Evolutionary conservation across 306 rosid genomes (phyloP).

Genomic region (Leucaena leucocephala): DNA sequence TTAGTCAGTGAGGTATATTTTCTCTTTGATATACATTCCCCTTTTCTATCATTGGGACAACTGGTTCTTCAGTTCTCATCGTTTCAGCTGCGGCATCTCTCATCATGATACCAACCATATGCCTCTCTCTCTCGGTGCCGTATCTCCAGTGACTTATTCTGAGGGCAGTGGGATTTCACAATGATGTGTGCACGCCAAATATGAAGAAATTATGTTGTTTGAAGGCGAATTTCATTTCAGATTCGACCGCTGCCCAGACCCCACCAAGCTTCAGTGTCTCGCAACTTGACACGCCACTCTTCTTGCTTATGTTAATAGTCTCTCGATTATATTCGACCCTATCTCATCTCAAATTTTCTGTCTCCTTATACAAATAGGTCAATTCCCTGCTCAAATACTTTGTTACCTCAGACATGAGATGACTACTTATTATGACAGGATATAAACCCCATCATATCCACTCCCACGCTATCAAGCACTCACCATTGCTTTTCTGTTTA

Average conservation of each 20-base stretch:
- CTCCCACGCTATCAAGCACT: conserved; percentile 14
- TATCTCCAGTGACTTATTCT: conserved; percentile 18
- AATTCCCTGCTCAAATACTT: background rate
- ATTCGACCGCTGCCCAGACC: background rate
- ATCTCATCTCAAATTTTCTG: background rate
- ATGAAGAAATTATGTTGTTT: conserved; percentile 13
- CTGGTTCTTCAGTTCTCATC: conserved; percentile 27
- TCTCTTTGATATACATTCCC: no score
- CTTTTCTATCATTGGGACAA: background rate
- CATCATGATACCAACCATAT: conserved; percentile 30
- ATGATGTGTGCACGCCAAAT: conserved; percentile 21
- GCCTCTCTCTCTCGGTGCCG: background rate
- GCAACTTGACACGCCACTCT: background rate
- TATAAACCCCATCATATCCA: background rate
- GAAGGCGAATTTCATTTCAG: conserved; percentile 12
- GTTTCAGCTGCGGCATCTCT: conserved; percentile 23
- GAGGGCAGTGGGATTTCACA: conserved; percentile 24
- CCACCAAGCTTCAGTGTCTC: background rate
- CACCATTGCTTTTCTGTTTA: conserved; percentile 11
- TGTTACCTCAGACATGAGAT: background rate
- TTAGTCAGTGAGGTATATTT: no score
- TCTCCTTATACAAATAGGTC: background rate
- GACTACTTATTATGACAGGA: background rate
- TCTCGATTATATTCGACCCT: background rate
- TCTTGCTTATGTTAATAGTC: background rate